Base-by-base conservation (phyloP, 306 rosid species). In the Leucaena leucocephala region DNA sequence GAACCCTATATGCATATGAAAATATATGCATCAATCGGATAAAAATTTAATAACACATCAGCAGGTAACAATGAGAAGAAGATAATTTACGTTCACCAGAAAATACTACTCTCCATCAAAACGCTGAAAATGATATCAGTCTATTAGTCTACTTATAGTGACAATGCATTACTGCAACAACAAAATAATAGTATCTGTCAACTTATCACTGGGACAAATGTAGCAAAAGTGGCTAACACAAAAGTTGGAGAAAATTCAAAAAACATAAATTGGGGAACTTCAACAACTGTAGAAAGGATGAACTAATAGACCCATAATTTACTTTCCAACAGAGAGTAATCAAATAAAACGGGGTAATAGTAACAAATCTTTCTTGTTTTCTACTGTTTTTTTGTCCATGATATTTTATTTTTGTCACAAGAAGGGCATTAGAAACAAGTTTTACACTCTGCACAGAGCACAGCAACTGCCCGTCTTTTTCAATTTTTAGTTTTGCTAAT, bases 311-410 rank as follows among this genome's bases (percentile, higher is more conserved):
- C 52, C 36, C 64, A 44, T 34, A 46, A 58, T 76, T 49, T 46
- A 42, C 62, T 71, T 71, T 63, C 22, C 40, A 34, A 33, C 21
- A 52, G 77, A 54, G 19, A 70, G 73, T 45, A 62, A 19, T 27
- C 40, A 44, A 34, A 69, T 68, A 73, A 55, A 55, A 72, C 3
- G 59, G 74, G 65, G 54, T 70, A 71, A 69, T 10, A 43, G 42
- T 69, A 69, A 19, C 64, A 54, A 67, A 72, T 38, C 16, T 9
- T 58, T 36, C 33, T 34, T 49, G n/a, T 21, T 17, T 68, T 45
- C 21, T 42, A 22, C 22, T 17, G 22, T 39, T 59, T 67, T 48
- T 42, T 6, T n/a, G 38, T 69, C 7, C 70, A 61, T 61, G 33
- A 14, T 33, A 11, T 63, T 22, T 12, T 21, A 5, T 36, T 17